These are phyloP conservation scores for Salix dunnii DNA, from an alignment of 345 rosid species.

Conservation along the genomic window DNA sequence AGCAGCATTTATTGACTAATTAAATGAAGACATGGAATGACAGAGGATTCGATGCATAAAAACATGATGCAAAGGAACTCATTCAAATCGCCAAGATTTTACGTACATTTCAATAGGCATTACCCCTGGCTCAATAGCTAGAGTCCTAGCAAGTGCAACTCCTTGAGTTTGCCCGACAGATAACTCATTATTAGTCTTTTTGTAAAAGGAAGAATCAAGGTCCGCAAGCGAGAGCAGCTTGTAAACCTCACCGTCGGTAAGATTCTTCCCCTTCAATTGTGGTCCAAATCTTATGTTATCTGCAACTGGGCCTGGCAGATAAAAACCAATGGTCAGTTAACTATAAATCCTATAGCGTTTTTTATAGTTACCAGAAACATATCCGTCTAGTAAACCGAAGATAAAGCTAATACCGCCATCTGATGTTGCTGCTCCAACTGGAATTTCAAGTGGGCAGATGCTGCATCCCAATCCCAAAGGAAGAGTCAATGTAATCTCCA, in stretches of 20 bases:
- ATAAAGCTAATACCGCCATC: not conserved
- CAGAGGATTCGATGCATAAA: not conserved
- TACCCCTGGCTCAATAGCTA: conserved; percentile 86
- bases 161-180: conserved; percentile 93
- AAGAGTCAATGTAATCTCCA: not conserved
- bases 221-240: conserved; percentile 70
- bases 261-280: conserved; percentile 58
- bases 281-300: conserved; percentile 86
- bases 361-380: not conserved
- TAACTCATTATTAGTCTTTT: conserved; percentile 54
- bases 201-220: conserved; percentile 54
- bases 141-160: conserved; percentile 86
- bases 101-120: not conserved
- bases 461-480: not conserved
- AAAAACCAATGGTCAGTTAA: too few relatives aligned
- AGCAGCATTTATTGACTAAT: not conserved
- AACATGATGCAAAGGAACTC: not conserved
- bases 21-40: not conserved
- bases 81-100: not conserved
- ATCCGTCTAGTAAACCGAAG: not conserved
- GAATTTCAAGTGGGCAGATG: not conserved
- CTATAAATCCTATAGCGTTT: not conserved
- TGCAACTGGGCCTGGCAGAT: conserved; percentile 61
- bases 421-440: not conserved
- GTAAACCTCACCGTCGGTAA: conserved; percentile 48